phyloP scores from a whole-genome alignment of 116 monocot species.

The Thalassia testudinum region DNA sequence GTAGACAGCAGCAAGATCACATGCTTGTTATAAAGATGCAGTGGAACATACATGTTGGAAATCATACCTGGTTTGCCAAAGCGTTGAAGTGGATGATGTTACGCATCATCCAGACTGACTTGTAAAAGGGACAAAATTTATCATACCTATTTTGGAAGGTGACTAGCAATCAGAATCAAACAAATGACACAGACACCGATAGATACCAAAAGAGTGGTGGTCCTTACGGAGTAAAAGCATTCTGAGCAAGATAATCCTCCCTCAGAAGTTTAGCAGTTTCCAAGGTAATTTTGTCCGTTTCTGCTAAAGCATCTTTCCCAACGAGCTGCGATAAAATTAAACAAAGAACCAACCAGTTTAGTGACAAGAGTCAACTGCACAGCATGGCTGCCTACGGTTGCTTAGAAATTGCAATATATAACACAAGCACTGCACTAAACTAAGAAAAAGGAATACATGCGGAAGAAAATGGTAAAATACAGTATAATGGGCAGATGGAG shows the following conservation, averaged over 20 bases:
- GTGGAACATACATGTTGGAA: neutral
- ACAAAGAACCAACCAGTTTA: no score
- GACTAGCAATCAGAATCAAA: neutral
- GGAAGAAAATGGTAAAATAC: no score
- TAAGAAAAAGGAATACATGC: no score
- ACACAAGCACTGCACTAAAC: no score
- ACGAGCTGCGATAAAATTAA: slow-evolving; percentile 50
- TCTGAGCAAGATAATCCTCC: slow-evolving; percentile 98
- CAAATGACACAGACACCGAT: no score
- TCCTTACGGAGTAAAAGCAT: slow-evolving; percentile 92
- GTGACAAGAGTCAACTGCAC: no score
- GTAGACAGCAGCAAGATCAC: no score
- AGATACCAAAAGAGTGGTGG: neutral
- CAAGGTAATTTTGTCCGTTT: slow-evolving; percentile 87
- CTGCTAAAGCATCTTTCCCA: slow-evolving; percentile 98
- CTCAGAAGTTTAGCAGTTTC: slow-evolving; percentile 98
- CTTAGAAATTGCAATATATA: no score
- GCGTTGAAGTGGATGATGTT: slow-evolving; percentile 94
- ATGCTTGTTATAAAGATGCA: no score
- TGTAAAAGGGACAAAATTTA: slow-evolving; percentile 98
- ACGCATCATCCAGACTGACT: slow-evolving; percentile 99
- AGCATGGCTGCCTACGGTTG: no score
- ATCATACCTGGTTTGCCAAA: slow-evolving; percentile 91
- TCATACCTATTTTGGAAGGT: slow-evolving; percentile 46
- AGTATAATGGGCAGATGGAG: no score